Percentiles rank a stretch among this genome's conserved stretches.
These are phyloP conservation scores for Quercus robur DNA, from an alignment of 306 rosid species.

Conservation along the genomic window DNA sequence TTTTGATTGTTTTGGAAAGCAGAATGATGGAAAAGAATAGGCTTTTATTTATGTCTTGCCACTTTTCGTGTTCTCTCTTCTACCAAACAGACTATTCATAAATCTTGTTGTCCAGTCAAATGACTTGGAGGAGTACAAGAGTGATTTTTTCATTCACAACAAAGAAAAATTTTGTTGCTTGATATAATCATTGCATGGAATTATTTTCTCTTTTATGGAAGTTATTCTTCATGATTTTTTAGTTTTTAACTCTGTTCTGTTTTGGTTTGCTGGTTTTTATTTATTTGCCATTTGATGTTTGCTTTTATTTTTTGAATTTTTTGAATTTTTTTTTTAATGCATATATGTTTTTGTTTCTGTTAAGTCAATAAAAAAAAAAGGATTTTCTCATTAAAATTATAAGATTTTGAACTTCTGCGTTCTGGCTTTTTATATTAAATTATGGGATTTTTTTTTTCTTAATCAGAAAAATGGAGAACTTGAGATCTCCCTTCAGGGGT, in stretches of 20 bases:
- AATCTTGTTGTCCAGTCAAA: background rate
- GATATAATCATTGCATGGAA: background rate
- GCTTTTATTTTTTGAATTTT: background rate
- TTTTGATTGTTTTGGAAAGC: background rate
- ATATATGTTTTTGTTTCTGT: background rate
- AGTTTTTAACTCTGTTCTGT: background rate
- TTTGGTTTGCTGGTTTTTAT: background rate
- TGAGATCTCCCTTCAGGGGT: slow-evolving; percentile 64
- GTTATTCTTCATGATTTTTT: background rate
- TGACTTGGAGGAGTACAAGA: background rate
- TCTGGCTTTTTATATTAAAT: background rate
- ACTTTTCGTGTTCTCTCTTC: background rate
- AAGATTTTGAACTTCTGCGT: background rate
- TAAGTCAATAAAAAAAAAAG: background rate
- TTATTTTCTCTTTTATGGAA: background rate
- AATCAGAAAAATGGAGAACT: slow-evolving; percentile 43
- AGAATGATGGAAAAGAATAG: background rate
- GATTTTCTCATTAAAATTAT: background rate
- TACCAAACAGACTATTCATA: background rate
- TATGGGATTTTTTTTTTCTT: background rate
- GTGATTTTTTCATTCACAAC: background rate
- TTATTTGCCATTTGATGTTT: background rate
- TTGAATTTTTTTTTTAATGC: background rate
- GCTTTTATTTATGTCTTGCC: background rate
- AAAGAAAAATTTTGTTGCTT: background rate